These are phyloP conservation scores for Suillus variegatus DNA, from an alignment of 768 basidiomycete species.

Conservation along the genomic window DNA sequence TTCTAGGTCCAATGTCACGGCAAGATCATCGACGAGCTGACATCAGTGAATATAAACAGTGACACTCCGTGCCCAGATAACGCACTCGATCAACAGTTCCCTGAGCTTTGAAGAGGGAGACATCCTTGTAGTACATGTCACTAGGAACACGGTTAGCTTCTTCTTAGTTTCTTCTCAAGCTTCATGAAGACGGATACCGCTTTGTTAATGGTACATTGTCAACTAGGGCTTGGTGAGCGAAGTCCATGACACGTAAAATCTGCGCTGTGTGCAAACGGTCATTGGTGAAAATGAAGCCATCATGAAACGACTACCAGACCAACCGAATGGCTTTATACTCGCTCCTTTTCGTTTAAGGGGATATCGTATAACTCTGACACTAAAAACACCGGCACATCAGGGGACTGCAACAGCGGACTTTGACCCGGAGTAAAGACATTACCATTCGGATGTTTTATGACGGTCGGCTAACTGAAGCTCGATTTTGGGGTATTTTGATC, in stretches of 20 bases:
- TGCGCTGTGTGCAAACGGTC: constrained; percentile 49
- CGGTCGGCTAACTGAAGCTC: constrained; percentile 39
- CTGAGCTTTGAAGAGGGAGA: constrained; percentile 76
- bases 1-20: constrained; percentile 75
- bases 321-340: constrained; percentile 47
- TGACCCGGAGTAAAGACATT: constrained; percentile 4
- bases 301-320: not conserved
- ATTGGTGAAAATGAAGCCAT: not conserved
- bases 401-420: not conserved
- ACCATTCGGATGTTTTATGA: constrained; percentile 36
- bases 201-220: constrained; percentile 62
- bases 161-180: constrained; percentile 8
- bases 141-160: constrained; percentile 38
- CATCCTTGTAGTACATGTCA: constrained; percentile 89
- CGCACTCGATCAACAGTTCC: constrained; percentile 74
- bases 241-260: constrained; percentile 63
- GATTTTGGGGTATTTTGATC: constrained; percentile 24
- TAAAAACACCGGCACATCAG: not conserved
- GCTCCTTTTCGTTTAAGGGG: constrained; percentile 37
- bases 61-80: not conserved
- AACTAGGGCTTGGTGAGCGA: constrained; percentile 67
- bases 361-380: constrained; percentile 31
- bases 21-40: constrained; percentile 87
- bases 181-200: constrained; percentile 40
- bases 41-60: constrained; percentile 7